These are phyloP conservation scores for Cryptosporidium andersoni DNA, from an alignment of 169 alveolate genomes.

Conservation along the genomic window DNA sequence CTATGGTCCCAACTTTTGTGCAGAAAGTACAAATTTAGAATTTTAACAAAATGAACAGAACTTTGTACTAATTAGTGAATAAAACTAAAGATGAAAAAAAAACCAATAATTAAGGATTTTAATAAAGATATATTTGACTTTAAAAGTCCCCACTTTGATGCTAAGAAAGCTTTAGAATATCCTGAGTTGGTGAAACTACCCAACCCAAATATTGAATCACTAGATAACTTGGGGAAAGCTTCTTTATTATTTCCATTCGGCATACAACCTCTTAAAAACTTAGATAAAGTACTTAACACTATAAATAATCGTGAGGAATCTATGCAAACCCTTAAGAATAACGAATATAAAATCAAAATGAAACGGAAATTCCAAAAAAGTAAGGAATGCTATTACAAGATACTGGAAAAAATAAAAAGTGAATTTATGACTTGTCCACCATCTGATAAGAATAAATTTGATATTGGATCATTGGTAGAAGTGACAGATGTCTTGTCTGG, in stretches of 20 bases:
- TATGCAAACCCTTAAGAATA: constrained; percentile 11
- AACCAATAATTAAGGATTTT: too few species aligned
- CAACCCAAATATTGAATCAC: constrained; percentile 12
- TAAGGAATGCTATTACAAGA: neutral
- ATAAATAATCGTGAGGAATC: neutral
- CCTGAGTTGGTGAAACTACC: constrained; percentile 25
- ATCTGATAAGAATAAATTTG: too few species aligned
- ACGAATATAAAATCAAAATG: constrained; percentile 28
- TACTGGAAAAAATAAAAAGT: neutral
- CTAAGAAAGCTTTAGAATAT: constrained; percentile 13
- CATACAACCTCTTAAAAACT: constrained; percentile 14
- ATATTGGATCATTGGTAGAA: too few species aligned
- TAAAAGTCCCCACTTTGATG: constrained; percentile 30
- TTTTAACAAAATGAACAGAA: too few species aligned
- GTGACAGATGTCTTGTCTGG: too few species aligned
- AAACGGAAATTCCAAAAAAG: constrained; percentile 17
- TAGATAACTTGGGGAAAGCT: constrained; percentile 53
- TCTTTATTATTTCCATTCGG: constrained; percentile 45
- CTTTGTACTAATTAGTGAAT: too few species aligned
- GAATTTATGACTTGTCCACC: too few species aligned
- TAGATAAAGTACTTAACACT: neutral
- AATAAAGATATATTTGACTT: constrained; percentile 5
- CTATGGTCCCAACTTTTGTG: too few species aligned
- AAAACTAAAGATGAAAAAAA: too few species aligned
- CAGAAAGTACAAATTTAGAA: too few species aligned